Evolutionary conservation across 306 rosid genomes (phyloP).

Genomic region (Boehmeria nivea): DNA sequence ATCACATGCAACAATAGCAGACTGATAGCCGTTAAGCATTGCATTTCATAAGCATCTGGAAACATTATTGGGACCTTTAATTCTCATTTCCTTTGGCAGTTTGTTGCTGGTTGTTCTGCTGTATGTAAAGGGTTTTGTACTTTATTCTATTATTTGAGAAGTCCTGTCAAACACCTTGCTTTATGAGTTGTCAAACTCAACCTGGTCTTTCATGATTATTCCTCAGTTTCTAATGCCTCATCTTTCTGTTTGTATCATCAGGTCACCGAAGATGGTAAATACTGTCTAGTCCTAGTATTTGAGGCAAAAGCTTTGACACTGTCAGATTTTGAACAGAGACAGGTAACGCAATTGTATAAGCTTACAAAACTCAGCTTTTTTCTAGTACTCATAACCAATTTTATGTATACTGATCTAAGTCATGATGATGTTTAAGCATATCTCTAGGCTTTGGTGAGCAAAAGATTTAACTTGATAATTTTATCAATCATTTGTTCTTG

Average conservation of each 20-base stretch:
- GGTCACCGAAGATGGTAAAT: constrained; percentile 81
- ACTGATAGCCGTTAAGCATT: not conserved
- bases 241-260: constrained; percentile 35
- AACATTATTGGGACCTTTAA: too few relatives aligned
- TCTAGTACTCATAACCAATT: not conserved
- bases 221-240: not conserved
- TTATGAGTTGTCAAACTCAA: not conserved
- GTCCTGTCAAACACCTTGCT: constrained; percentile 1
- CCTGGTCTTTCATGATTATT: not conserved
- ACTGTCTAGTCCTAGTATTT: constrained; percentile 66
- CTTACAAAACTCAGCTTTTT: not conserved
- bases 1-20: constrained; percentile 1
- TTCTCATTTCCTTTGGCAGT: too few relatives aligned
- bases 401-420: not conserved
- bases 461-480: not conserved
- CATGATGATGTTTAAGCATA: not conserved
- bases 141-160: not conserved
- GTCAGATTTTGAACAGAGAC: constrained; percentile 89
- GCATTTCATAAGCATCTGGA: not conserved
- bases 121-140: not conserved
- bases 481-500: not conserved
- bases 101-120: too few relatives aligned
- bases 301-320: constrained; percentile 73
- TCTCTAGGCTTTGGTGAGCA: not conserved
- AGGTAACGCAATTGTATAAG: constrained; percentile 35